phyloP scores from a whole-genome alignment of 164 flowering plant genomes.

The Umbellularia californica region DNA sequence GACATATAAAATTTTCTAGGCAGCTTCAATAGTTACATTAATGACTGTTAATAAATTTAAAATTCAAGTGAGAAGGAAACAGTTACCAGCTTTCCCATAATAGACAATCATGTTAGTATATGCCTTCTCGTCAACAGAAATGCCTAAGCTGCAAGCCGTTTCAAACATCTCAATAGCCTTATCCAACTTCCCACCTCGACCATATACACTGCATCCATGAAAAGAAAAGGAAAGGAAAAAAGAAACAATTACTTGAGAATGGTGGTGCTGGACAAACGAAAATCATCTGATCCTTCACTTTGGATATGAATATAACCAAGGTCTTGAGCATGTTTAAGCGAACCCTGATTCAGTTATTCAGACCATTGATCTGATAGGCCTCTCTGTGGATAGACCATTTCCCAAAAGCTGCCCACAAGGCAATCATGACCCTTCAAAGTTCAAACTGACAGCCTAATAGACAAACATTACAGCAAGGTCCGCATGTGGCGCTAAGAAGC shows the following conservation, averaged over 20 bases:
- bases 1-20: neutral
- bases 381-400: neutral
- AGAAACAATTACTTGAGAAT: constrained; percentile 1
- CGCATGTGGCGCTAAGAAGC: neutral
- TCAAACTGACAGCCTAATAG: neutral
- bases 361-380: neutral
- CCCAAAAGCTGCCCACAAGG: neutral
- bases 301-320: neutral
- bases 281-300: neutral
- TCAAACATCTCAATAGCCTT: constrained; percentile 71
- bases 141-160: constrained; percentile 41
- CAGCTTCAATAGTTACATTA: neutral
- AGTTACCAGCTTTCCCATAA: constrained; percentile 83
- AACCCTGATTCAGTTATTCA: neutral
- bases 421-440: neutral
- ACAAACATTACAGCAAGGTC: neutral
- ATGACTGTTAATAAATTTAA: neutral
- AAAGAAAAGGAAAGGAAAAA: neutral
- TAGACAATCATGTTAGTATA: constrained; percentile 69
- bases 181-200: constrained; percentile 59
- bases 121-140: constrained; percentile 68
- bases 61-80: neutral
- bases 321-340: neutral
- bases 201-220: constrained; percentile 74
- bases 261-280: neutral